Conservation (phyloP, 1,284 basidiomycete species). For the Ustilago bromivora region DNA sequence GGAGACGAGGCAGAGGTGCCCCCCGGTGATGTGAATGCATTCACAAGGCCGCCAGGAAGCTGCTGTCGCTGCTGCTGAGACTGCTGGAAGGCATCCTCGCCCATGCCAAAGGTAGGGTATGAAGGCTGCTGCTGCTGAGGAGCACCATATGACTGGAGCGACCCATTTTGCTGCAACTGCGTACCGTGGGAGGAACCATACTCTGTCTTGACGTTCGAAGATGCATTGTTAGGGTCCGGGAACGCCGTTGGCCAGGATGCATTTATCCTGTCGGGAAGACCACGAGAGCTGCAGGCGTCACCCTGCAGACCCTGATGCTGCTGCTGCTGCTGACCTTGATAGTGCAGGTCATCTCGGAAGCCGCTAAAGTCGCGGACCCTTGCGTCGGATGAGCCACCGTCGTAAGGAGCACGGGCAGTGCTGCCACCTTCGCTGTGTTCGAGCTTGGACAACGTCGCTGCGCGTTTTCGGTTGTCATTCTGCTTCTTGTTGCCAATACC, state of each 20-base stretch:
- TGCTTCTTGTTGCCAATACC: constrained; percentile 54
- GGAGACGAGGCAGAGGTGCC: constrained; percentile 30
- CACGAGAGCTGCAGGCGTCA: constrained; percentile 21
- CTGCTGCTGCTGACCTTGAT: constrained; percentile 38
- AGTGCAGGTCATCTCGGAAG: constrained; percentile 33
- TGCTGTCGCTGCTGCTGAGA: constrained; percentile 28
- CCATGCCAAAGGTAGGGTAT: constrained; percentile 23
- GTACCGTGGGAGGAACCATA: constrained; percentile 16
- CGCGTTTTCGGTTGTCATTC: constrained; percentile 33
- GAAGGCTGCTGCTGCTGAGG: constrained; percentile 26
- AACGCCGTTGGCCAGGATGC: constrained; percentile 23
- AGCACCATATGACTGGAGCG: constrained; percentile 15
- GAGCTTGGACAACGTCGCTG: constrained; percentile 42
- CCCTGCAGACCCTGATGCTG: constrained; percentile 22
- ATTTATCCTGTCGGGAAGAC: constrained; percentile 21
- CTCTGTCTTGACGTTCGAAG: constrained; percentile 10
- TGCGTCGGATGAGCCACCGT: constrained; percentile 26
- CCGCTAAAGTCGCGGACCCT: constrained; percentile 25
- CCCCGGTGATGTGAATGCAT: constrained; percentile 37
- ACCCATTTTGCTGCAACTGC: constrained; percentile 11
- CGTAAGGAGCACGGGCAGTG: constrained; percentile 22
- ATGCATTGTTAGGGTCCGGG: constrained; percentile 4
- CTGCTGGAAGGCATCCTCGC: constrained; percentile 25
- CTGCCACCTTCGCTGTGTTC: constrained; percentile 29
- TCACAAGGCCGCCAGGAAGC: constrained; percentile 39